phyloP scores from a whole-genome alignment of 2,329 filamentous ascomycete genomes.

The Sarocladium oryzae region DNA sequence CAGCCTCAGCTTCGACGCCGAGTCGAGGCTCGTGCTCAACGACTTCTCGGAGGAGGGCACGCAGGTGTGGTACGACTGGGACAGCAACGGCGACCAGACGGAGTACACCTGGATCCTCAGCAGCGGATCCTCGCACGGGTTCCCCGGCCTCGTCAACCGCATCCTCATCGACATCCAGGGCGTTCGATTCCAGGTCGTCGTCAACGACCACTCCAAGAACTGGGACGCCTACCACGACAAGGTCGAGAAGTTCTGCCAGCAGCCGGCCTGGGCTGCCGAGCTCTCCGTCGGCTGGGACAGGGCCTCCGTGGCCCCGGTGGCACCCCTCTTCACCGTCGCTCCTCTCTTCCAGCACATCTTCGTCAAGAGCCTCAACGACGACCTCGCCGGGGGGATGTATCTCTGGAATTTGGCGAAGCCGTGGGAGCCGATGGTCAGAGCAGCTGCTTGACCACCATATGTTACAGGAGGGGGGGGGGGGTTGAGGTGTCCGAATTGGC shows the following conservation, averaged over 20 bases:
- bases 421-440: constrained; percentile 38
- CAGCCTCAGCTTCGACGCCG: constrained; percentile 31
- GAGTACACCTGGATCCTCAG: constrained; percentile 31
- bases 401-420: constrained; percentile 34
- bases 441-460: constrained; percentile 20
- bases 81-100: constrained; percentile 29
- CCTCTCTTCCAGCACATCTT: constrained; percentile 29
- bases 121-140: constrained; percentile 25
- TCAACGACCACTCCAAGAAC: constrained; percentile 31
- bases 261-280: constrained; percentile 21
- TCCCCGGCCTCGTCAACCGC: constrained; percentile 26
- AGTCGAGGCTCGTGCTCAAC: constrained; percentile 30
- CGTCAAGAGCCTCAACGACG: constrained; percentile 22
- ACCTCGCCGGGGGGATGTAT: constrained; percentile 29
- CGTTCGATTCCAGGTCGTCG: constrained; percentile 30
- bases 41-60: constrained; percentile 32
- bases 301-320: constrained; percentile 18
- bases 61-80: constrained; percentile 36
- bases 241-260: constrained; percentile 27
- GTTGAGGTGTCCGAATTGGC: background rate
- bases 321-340: constrained; percentile 21
- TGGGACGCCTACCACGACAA: constrained; percentile 25
- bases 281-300: constrained; percentile 23
- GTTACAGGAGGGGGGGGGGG: background rate
- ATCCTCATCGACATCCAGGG: constrained; percentile 33